Conservation (phyloP, 768 basidiomycete genomes). For the Rickenella mellea region DNA sequence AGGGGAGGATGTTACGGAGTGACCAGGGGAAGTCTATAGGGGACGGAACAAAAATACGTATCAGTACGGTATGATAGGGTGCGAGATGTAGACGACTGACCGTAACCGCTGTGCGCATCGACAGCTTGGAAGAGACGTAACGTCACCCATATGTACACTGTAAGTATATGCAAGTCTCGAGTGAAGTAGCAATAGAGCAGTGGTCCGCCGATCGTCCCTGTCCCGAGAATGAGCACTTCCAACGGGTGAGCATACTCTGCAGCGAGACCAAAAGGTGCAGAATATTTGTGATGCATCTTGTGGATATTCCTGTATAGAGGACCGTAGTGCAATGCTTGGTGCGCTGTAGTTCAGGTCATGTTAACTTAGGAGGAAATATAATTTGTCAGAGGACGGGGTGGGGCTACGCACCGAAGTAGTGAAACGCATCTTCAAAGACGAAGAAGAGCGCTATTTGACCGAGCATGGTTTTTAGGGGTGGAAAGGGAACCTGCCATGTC, state of each 20-base stretch:
- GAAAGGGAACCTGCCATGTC: constrained; percentile 92
- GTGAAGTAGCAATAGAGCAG: constrained; percentile 77
- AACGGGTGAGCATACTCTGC: constrained; percentile 98
- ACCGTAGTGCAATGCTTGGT: constrained; percentile 82
- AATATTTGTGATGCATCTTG: constrained; percentile 96
- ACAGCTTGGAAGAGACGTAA: constrained; percentile 94
- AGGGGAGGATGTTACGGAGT: constrained; percentile 80
- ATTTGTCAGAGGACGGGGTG: not conserved
- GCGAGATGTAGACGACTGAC: constrained; percentile 28
- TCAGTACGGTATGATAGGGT: not conserved
- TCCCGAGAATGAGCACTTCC: constrained; percentile 90
- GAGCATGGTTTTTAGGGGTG: constrained; percentile 54
- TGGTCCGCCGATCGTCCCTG: constrained; percentile 84
- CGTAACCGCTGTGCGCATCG: constrained; percentile 95
- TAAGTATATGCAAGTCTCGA: constrained; percentile 72
- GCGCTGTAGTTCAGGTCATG: constrained; percentile 39
- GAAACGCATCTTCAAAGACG: constrained; percentile 92
- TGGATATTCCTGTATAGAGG: constrained; percentile 86
- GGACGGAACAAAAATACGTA: not conserved
- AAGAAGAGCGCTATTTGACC: constrained; percentile 85
- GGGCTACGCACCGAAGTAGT: constrained; percentile 62
- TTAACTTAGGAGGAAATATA: not conserved
- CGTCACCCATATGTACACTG: constrained; percentile 90
- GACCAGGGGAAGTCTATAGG: constrained; percentile 92
- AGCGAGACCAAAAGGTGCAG: constrained; percentile 92